phyloP scores from a whole-genome alignment of 805 yeast genomes.

The Yarrowia divulgata region DNA sequence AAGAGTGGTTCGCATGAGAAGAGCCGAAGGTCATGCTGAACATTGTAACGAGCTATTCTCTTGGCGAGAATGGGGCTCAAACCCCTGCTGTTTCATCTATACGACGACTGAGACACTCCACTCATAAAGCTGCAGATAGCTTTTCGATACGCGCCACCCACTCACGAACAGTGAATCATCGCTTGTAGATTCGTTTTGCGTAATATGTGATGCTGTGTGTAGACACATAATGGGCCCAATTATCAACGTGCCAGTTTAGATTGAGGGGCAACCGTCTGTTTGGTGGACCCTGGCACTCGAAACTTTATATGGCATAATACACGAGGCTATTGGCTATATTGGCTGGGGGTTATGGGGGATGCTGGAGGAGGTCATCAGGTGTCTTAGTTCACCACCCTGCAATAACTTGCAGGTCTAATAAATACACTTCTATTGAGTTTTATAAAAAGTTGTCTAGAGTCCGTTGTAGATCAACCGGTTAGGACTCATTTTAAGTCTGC shows the following conservation, averaged over 20 bases:
- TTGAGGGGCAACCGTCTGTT: neutral
- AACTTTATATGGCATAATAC: constrained; percentile 1
- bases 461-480: constrained; percentile 32
- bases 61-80: too few species aligned
- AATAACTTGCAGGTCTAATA: neutral
- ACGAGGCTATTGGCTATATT: too few species aligned
- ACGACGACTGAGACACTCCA: neutral
- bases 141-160: neutral
- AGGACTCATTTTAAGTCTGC: constrained; percentile 13
- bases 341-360: too few species aligned
- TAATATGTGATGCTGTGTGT: neutral
- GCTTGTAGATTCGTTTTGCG: too few species aligned
- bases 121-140: neutral
- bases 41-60: too few species aligned
- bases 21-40: too few species aligned
- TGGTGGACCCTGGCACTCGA: constrained; percentile 14
- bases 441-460: neutral
- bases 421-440: constrained; percentile 3
- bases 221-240: neutral
- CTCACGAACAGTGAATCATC: too few species aligned
- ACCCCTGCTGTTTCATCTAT: neutral
- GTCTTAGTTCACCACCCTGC: too few species aligned
- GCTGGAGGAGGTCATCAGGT: too few species aligned
- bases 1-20: neutral
- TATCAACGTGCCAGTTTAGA: neutral